Conservation (phyloP, 2,329 filamentous ascomycete species). For the Hymenoscyphus scutula region DNA sequence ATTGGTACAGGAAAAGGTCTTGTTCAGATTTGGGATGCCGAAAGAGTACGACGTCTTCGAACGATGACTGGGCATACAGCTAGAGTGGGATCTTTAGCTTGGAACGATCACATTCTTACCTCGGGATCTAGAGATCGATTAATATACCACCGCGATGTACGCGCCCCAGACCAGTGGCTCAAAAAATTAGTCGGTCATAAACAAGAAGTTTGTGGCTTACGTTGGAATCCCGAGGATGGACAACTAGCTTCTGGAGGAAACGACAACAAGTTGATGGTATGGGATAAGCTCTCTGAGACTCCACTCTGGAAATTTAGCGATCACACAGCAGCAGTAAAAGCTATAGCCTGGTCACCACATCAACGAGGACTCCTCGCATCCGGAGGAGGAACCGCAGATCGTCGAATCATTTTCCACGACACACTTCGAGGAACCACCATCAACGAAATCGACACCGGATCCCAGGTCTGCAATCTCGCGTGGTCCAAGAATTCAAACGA, state of each 20-base stretch:
- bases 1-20: slow-evolving; percentile 93
- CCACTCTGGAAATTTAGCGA: slow-evolving; percentile 93
- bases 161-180: slow-evolving; percentile 86
- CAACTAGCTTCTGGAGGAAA: slow-evolving; percentile 95
- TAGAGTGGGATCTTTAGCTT: slow-evolving; percentile 88
- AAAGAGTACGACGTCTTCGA: slow-evolving; percentile 76
- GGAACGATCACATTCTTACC: slow-evolving; percentile 97
- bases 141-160: slow-evolving; percentile 94
- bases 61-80: slow-evolving; percentile 97
- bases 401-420: slow-evolving; percentile 97
- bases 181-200: slow-evolving; percentile 89
- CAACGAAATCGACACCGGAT: slow-evolving; percentile 92
- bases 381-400: slow-evolving; percentile 91
- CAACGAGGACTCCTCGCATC: slow-evolving; percentile 92
- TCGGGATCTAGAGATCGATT: slow-evolving; percentile 90
- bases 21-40: slow-evolving; percentile 97
- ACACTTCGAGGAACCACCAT: slow-evolving; percentile 77
- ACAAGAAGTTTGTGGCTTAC: slow-evolving; percentile 94
- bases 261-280: slow-evolving; percentile 98
- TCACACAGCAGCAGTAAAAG: slow-evolving; percentile 94
- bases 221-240: slow-evolving; percentile 95
- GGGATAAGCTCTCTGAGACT: slow-evolving; percentile 92
- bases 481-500: slow-evolving; percentile 99
- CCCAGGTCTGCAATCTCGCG: slow-evolving; percentile 96
- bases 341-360: slow-evolving; percentile 96